Conservation (phyloP, 495 filamentous ascomycete species). For the Aspergillus homomorphus region DNA sequence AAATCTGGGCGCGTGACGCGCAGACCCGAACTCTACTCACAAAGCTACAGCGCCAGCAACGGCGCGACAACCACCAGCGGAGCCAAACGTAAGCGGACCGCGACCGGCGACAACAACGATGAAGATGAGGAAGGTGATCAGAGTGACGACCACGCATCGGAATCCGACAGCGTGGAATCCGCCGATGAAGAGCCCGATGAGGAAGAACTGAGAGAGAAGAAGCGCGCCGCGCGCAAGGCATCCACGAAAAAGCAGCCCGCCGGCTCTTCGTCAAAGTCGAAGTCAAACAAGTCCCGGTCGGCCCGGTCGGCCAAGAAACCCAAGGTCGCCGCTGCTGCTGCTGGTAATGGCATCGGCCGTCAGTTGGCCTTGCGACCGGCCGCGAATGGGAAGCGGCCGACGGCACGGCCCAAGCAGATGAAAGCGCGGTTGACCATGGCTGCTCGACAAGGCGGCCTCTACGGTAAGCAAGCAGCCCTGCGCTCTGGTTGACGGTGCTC, state of each 20-base stretch:
- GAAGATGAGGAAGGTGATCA: conserved; percentile 37
- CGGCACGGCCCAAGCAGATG: conserved; percentile 49
- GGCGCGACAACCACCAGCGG: conserved; percentile 32
- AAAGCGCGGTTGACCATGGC: conserved; percentile 62
- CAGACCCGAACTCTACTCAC: conserved; percentile 63
- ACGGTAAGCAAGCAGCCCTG: too few relatives aligned
- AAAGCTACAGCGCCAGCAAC: conserved; percentile 34
- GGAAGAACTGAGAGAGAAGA: conserved; percentile 61
- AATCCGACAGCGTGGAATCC: conserved; percentile 47
- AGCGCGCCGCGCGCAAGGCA: conserved; percentile 42
- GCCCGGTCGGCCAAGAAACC: conserved; percentile 41
- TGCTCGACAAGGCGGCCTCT: conserved; percentile 67
- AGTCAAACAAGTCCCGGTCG: conserved; percentile 22
- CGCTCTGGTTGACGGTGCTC: too few relatives aligned
- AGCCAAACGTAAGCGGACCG: conserved; percentile 55
- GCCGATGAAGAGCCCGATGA: conserved; percentile 59
- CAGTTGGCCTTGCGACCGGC: conserved; percentile 50
- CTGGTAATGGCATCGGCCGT: conserved; percentile 53
- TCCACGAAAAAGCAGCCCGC: conserved; percentile 62
- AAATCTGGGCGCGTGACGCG: conserved; percentile 80
- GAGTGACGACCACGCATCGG: conserved; percentile 54
- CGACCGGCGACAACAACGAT: conserved; percentile 27
- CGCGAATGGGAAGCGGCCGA: conserved; percentile 39
- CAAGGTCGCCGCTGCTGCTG: conserved; percentile 52
- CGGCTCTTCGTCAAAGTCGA: conserved; percentile 29